Conservation (phyloP, 2,329 filamentous ascomycete species). For the Aspergillus versicolor region DNA sequence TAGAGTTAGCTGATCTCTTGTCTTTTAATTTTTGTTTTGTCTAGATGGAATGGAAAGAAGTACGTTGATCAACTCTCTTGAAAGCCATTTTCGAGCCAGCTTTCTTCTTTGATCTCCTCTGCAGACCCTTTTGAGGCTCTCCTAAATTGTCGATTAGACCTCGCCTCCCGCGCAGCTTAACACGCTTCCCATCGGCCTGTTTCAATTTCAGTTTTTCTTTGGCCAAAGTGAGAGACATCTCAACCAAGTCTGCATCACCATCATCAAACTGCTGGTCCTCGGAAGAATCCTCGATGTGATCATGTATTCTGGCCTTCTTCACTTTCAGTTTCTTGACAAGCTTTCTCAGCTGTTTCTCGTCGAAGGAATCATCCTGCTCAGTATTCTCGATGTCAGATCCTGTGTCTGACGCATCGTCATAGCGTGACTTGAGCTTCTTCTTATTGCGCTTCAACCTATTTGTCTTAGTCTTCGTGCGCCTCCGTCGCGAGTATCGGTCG, state of each 20-base stretch:
- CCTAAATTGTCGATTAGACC: conserved; percentile 11
- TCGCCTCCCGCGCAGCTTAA: conserved; percentile 18
- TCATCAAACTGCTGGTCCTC: conserved; percentile 35
- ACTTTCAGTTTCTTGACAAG: conserved; percentile 33
- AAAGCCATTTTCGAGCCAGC: conserved; percentile 61
- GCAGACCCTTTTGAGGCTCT: conserved; percentile 20
- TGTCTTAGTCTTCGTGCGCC: conserved; percentile 36
- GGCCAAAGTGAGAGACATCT: conserved; percentile 22
- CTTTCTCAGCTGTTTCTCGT: conserved; percentile 34
- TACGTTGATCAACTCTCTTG: conserved; percentile 65
- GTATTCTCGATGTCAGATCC: conserved; percentile 29
- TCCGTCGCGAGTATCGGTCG: conserved; percentile 33
- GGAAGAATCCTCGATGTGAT: conserved; percentile 26
- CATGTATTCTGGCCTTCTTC: conserved; percentile 34
- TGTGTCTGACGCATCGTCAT: conserved; percentile 23
- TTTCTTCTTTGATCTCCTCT: conserved; percentile 26
- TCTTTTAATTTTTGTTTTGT: too few relatives aligned
- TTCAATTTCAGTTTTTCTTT: conserved; percentile 25
- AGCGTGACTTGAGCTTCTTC: conserved; percentile 39
- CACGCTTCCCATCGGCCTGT: conserved; percentile 18
- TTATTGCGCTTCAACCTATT: conserved; percentile 30
- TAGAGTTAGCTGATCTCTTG: too few relatives aligned
- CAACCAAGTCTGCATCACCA: conserved; percentile 27
- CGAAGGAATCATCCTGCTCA: conserved; percentile 25
- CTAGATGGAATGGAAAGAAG: conserved; percentile 16